These are phyloP conservation scores for Byssothecium circinans DNA, from an alignment of 2,329 filamentous ascomycete genomes.

Conservation along the genomic window DNA sequence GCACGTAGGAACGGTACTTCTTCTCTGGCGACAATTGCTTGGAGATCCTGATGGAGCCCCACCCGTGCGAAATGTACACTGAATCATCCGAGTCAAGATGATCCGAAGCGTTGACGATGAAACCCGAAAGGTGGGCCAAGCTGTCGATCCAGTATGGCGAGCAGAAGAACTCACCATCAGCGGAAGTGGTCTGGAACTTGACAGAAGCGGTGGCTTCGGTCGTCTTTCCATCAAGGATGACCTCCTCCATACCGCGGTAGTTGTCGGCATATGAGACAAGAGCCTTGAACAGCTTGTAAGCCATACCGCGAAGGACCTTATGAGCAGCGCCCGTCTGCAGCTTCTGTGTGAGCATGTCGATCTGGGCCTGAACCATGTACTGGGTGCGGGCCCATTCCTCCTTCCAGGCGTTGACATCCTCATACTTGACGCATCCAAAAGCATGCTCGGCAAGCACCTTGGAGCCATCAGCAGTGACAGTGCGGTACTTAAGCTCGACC, in stretches of 20 bases:
- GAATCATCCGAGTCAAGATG: conserved; percentile 60
- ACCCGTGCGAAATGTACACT: conserved; percentile 65
- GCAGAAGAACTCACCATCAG: conserved; percentile 59
- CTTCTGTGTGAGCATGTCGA: conserved; percentile 67
- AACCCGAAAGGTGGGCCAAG: conserved; percentile 60
- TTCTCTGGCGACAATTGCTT: conserved; percentile 54
- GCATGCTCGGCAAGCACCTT: conserved; percentile 63
- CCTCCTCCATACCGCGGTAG: conserved; percentile 61
- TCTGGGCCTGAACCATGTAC: conserved; percentile 59
- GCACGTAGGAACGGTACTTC: conserved; percentile 63
- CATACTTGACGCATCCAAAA: conserved; percentile 62
- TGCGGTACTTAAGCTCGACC: conserved; percentile 59
- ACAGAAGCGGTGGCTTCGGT: conserved; percentile 59
- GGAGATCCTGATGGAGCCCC: conserved; percentile 61
- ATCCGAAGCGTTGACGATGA: conserved; percentile 63
- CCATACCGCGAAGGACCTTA: conserved; percentile 72
- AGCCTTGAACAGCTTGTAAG: conserved; percentile 72
- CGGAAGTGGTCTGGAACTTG: conserved; percentile 57
- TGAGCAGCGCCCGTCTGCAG: conserved; percentile 68
- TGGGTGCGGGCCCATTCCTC: conserved; percentile 67
- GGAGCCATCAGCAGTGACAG: conserved; percentile 61
- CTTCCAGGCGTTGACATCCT: conserved; percentile 62
- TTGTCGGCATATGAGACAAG: conserved; percentile 60
- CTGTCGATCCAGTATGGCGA: conserved; percentile 64
- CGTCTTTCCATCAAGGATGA: conserved; percentile 58